Conservation (phyloP, 2,329 filamentous ascomycete species). For the Grosmannia huntii region DNA sequence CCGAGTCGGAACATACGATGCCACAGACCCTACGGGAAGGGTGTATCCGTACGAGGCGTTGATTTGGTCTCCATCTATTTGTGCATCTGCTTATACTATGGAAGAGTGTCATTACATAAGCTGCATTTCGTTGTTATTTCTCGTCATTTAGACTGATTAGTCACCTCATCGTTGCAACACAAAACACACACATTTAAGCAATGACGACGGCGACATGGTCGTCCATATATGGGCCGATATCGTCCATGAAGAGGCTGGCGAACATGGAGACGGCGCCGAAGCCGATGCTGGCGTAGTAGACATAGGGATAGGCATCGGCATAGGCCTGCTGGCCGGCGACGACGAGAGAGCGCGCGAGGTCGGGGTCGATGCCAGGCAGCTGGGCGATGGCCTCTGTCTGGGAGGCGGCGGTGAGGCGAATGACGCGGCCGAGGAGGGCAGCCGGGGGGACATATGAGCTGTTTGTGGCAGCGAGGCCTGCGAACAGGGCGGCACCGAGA, state of each 20-base stretch:
- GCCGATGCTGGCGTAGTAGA: constrained; percentile 47
- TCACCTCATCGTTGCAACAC: neutral
- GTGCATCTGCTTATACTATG: too few relatives aligned
- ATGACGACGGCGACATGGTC: constrained; percentile 43
- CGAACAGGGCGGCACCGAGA: constrained; percentile 34
- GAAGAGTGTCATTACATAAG: too few relatives aligned
- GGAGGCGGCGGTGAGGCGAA: constrained; percentile 38
- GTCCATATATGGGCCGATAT: constrained; percentile 46
- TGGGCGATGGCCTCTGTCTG: constrained; percentile 33
- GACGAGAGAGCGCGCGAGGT: constrained; percentile 29
- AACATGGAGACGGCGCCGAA: constrained; percentile 45
- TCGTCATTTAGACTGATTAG: too few relatives aligned
- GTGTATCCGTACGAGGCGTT: neutral
- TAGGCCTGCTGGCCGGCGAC: constrained; percentile 42
- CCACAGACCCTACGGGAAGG: neutral
- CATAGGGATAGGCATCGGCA: constrained; percentile 44
- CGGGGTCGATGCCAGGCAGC: constrained; percentile 36
- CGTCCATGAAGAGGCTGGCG: constrained; percentile 44
- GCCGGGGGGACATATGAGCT: constrained; percentile 13
- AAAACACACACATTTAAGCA: neutral
- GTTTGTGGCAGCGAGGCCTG: neutral
- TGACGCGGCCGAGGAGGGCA: constrained; percentile 23
- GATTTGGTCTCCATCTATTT: neutral
- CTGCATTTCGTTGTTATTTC: too few relatives aligned
- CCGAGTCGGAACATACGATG: too few relatives aligned